Conservation (phyloP, 306 rosid genomes). For the Dalbergia oliveri region DNA sequence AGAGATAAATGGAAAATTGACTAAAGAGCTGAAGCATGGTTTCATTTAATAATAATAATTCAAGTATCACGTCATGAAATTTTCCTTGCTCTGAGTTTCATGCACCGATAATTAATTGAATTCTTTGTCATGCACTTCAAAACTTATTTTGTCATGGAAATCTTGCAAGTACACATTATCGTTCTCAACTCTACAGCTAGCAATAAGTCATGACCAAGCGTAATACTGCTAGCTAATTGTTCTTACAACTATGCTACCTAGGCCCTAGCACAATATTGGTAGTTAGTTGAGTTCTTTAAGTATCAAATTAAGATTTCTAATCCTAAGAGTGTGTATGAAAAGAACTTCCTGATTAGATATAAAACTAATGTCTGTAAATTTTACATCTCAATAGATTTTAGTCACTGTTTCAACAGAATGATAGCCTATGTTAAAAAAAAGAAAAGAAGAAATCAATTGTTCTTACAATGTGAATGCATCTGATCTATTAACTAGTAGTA, state of each 20-base stretch:
- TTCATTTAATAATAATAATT: too few relatives aligned
- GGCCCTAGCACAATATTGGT: too few relatives aligned
- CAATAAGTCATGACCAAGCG: not conserved
- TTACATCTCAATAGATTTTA: too few relatives aligned
- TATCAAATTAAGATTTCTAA: too few relatives aligned
- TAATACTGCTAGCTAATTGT: not conserved
- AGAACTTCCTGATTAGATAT: too few relatives aligned
- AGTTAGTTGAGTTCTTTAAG: too few relatives aligned
- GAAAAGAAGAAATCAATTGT: not conserved
- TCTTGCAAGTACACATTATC: not conserved
- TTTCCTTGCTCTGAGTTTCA: not conserved
- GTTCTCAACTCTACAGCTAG: not conserved
- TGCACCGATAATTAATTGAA: constrained; percentile 13
- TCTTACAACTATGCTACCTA: not conserved
- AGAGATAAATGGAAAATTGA: too few relatives aligned
- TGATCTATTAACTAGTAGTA: not conserved
- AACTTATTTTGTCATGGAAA: not conserved
- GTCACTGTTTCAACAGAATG: fast-evolving
- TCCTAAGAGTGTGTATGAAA: too few relatives aligned
- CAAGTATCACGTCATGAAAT: not conserved
- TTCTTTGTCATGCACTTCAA: not conserved
- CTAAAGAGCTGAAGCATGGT: too few relatives aligned
- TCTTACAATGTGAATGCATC: not conserved
- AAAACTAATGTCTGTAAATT: too few relatives aligned
- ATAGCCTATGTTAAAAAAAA: too few relatives aligned